These are phyloP conservation scores for Zygoascus bituminiphila DNA, from an alignment of 805 yeast genomes.

Conservation along the genomic window DNA sequence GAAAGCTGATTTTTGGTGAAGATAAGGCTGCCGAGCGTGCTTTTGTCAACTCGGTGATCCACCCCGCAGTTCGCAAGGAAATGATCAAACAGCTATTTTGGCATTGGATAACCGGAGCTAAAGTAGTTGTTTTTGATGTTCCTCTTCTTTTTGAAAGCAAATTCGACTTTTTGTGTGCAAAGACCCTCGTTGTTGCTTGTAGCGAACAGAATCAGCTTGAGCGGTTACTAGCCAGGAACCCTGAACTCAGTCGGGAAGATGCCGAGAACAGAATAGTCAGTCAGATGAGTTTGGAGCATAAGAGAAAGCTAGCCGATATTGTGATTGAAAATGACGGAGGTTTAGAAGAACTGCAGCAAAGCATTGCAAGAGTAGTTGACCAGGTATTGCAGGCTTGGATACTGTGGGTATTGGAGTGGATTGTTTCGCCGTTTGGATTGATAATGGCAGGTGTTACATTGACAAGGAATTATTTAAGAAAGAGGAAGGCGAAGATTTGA, in stretches of 20 bases:
- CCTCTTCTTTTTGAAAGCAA: constrained; percentile 83
- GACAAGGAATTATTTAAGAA: not conserved
- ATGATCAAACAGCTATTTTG: constrained; percentile 48
- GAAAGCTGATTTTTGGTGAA: constrained; percentile 68
- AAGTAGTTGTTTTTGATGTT: constrained; percentile 72
- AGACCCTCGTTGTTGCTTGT: constrained; percentile 61
- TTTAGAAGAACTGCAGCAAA: constrained; percentile 35
- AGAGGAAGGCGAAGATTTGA: not conserved
- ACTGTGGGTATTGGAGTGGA: constrained; percentile 25
- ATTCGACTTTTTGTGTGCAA: constrained; percentile 63
- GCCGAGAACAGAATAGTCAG: constrained; percentile 63
- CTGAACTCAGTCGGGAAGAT: constrained; percentile 55
- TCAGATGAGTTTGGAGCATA: constrained; percentile 62
- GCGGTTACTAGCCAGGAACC: constrained; percentile 60
- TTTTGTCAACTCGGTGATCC: constrained; percentile 66
- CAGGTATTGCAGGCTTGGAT: constrained; percentile 32
- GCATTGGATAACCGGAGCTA: constrained; percentile 50
- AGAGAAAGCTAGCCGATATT: constrained; percentile 52
- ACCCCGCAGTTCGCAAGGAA: constrained; percentile 72
- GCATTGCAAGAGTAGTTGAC: constrained; percentile 36
- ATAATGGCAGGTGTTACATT: constrained; percentile 15
- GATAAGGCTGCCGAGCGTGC: constrained; percentile 42
- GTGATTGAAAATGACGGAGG: constrained; percentile 56
- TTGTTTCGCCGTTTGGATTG: constrained; percentile 29
- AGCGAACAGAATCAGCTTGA: constrained; percentile 47